Base-by-base conservation (phyloP, 192 early-diverging fungal genomes). In the Globomyces pollinis-pini region DNA sequence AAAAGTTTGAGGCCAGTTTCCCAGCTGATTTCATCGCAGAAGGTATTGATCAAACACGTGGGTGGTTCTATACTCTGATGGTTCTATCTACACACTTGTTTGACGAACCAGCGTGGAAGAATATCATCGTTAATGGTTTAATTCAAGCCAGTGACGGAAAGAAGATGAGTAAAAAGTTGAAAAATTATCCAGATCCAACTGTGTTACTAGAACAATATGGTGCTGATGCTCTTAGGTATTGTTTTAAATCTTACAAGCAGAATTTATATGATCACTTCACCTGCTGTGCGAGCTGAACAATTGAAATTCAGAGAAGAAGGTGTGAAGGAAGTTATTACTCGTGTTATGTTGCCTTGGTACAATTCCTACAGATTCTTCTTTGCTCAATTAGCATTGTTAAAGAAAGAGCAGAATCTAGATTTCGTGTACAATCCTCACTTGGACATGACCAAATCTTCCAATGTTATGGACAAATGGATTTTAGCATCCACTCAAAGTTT, bases 21-120 rank as follows among this genome's bases (percentile, higher is more conserved):
- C 96, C 96, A 5, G 96, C 96, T 11, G 89, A 99, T 68, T 99
- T 99, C 72, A 94, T 99, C 66, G 91, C 94, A n/a, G 96, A 99
- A 73, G 96, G 96, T 62, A 71, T 99, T 38, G 96, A 99, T 71
- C 96, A 99, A 75, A 97, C 94, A 26, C 92, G 96, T 68, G 96
- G 96, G 43, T 99, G 96, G 96, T 99, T 99, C 86, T 99, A 99
- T 73, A 96, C 96, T 23, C 80, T 99, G 20, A 76, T 98, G 67
- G 96, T 99, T 3, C 77, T 99, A 57, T 96, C 94, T 30, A 96
- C 91, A 12, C 88, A 96, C 73, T 72, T 99, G 62, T 96, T 96
- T 67, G 88, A 93, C 71, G 83, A 83, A 63, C 89, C 96, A 11
- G 89, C 96, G 23, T 93, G 88, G 74, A 93, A 94, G 79, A 99